Evolutionary conservation across 306 rosid species (phyloP), one percentile per base, ranked within the genome.

Genomic region (Biancaea sappan): DNA sequence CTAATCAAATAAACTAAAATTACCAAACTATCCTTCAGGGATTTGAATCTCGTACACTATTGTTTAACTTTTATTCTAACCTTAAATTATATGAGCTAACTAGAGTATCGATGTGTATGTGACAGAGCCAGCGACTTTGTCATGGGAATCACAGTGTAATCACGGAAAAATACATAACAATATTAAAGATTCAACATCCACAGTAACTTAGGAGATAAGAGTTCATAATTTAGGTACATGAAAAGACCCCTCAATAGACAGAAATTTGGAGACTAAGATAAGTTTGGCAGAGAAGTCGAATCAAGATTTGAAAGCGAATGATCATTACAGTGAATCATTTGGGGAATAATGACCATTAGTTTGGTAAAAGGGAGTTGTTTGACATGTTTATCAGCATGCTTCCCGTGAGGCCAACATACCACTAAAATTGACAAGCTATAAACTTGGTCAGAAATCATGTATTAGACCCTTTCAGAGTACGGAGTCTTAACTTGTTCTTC

Each of bases 181-280:
- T 7, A 54, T 25, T 25, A 32, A 24, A 51, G 57, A 51, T 54
- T 54, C 60, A 24, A 11, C 34, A 54, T 54, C n/a, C 32, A 65
- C 35, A 8, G 28, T 51, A 26, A 59, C 22, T 66, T 31, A 71
- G 69, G 60, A 51, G 21, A 34, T 37, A 46, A 5, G 16, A 53
- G 56, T 8, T 80, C 60, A 80, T 72, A 73, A 72, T 77, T 80
- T 73, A 46, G 82, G 80, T 77, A 38, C 73, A 59, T 76, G 82
- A 78, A 43, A 69, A 50, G 77, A 77, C 76, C 22, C 66, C 32
- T 64, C 64, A 69, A 34, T 38, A 8, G 35, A 71, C n/a, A n/a
- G 40, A 71, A 8, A 22, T 4, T n/a, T 14, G 11, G 5, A 40
- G 54, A 2, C 6, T 12, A 26, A 53, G 72, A 66, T 43, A 76